Conservation (phyloP, 1,139 yeast species). For the Suhomyces bribrorum region DNA sequence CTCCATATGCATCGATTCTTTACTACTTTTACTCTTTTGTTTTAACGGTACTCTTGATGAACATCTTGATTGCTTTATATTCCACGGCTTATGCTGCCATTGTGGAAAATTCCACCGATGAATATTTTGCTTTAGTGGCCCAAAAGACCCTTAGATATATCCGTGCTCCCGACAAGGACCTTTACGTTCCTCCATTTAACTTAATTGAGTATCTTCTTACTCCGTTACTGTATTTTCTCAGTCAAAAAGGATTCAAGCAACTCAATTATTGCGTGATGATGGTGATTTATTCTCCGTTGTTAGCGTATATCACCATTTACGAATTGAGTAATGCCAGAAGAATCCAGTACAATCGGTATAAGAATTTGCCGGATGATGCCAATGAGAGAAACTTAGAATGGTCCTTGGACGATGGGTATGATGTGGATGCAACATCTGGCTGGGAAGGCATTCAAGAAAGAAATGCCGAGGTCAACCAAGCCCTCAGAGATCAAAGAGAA, state of each 20-base stretch:
- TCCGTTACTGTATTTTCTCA: slow-evolving; percentile 35
- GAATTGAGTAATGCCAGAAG: slow-evolving; percentile 70
- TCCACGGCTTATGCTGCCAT: slow-evolving; percentile 82
- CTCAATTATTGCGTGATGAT: slow-evolving; percentile 59
- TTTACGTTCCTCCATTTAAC: slow-evolving; percentile 85
- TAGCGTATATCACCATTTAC: slow-evolving; percentile 58
- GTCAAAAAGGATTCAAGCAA: slow-evolving; percentile 28
- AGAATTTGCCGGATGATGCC: slow-evolving; percentile 73
- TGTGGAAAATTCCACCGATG: slow-evolving; percentile 80
- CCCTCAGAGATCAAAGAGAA: slow-evolving; percentile 51
- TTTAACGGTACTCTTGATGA: slow-evolving; percentile 71
- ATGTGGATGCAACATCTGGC: slow-evolving; percentile 35
- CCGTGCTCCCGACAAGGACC: slow-evolving; percentile 85
- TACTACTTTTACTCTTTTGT: slow-evolving; percentile 78
- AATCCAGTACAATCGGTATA: slow-evolving; percentile 68
- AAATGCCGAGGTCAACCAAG: slow-evolving; percentile 37
- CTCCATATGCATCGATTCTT: slow-evolving; percentile 78
- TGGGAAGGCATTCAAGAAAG: slow-evolving; percentile 45
- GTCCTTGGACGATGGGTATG: slow-evolving; percentile 81
- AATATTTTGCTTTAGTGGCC: slow-evolving; percentile 81
- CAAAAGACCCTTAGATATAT: slow-evolving; percentile 81
- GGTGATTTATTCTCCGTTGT: slow-evolving; percentile 66
- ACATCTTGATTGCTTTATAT: slow-evolving; percentile 80
- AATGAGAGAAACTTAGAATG: slow-evolving; percentile 78
- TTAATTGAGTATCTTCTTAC: slow-evolving; percentile 58